phyloP scores from a whole-genome alignment of 73 alveolate genomes.

The Paramecium sexaurelia region DNA sequence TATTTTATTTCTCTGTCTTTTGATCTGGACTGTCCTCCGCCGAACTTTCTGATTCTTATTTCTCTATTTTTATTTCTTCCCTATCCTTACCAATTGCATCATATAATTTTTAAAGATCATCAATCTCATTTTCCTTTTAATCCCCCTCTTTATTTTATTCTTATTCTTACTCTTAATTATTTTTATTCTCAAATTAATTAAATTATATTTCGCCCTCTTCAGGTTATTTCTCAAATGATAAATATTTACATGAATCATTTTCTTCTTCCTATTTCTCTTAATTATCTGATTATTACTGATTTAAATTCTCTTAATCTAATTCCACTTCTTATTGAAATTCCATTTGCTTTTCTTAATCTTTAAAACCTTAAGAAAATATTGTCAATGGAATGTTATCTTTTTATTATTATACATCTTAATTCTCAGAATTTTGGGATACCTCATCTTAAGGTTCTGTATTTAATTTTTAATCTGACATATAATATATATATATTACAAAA shows the following conservation, averaged over 20 bases:
- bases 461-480: not conserved
- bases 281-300: not conserved
- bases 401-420: not conserved
- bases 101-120: not conserved
- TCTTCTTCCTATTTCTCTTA: not conserved
- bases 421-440: not conserved
- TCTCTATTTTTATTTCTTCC: not conserved
- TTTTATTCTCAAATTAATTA: not conserved
- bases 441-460: not conserved
- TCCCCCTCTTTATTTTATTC: not conserved
- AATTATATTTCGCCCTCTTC: not conserved
- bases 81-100: not conserved
- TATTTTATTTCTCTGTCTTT: slow-evolving; percentile 9
- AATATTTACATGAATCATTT: not conserved
- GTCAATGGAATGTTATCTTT: not conserved
- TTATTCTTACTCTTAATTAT: not conserved
- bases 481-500: too few relatives aligned
- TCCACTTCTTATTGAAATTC: not conserved
- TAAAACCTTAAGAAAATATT: not conserved
- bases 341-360: not conserved
- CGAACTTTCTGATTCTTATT: not conserved
- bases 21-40: slow-evolving; percentile 7
- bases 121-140: not conserved
- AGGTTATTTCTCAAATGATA: not conserved
- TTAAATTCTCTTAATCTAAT: not conserved